Base-by-base conservation (phyloP, 257 asterid species). In the Mentha longifolia region DNA sequence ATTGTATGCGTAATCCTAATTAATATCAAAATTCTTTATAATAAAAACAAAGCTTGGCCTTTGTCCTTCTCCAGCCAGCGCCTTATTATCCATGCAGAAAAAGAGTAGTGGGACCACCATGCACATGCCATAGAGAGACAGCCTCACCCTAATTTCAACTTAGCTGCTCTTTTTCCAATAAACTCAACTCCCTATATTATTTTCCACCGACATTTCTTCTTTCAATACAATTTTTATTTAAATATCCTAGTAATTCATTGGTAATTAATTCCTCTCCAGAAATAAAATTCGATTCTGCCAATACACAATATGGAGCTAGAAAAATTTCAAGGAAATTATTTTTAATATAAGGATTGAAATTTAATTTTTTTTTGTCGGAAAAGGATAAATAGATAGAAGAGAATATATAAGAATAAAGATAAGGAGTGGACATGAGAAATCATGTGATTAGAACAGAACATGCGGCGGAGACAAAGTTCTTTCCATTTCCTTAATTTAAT, bases 401-500 rank as follows among this genome's bases (percentile, higher is more conserved):
- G 25, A 61, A 17, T n/a, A n/a, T n/a, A n/a, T 35, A 35, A 39
- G 17, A 7, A 45, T 20, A 20, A 20, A 12, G 51, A 62, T 39
- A 16, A 33, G 67, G 37, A 1, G 22, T 33, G 37, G 68, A 12
- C 28, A 50, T 3, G 54, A 61, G 19, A 72, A n/a, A 41, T 61
- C 86, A 82, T 73, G 86, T 82, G 86, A 69, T 37, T 50, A 30
- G 51, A 55, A 72, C 81, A 69, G 42, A 73, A 65, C 65, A 73
- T 76, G 74, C 79, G 86, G 76, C 79, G 81, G 76, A 72, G 69
- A 72, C 79, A 65, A 60, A 73, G 80, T 68, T 62, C 71, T 54
- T 5, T 22, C 17, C 16, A 10, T 14, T 7, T 69, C 59, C 39
- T n/a, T 73, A 20, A 60, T 45, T 61, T 77, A 17, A 20, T 69